phyloP scores from a whole-genome alignment of 2,329 filamentous ascomycete species.

The Onygenales sp. region DNA sequence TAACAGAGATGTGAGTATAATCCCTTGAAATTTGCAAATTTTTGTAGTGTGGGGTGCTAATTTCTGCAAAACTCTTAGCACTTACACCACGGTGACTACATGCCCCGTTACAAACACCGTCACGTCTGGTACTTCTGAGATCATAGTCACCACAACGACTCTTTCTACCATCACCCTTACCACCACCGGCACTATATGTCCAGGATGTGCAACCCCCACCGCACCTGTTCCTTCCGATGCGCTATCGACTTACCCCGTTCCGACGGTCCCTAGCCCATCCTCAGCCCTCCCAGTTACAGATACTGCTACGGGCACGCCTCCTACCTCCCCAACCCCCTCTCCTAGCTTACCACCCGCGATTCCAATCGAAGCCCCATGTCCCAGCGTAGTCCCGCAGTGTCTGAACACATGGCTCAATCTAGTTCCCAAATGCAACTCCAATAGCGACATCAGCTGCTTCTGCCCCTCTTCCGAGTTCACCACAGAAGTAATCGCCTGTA shows the following conservation, averaged over 20 bases:
- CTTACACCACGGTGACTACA: conserved; percentile 18
- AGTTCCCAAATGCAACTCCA: conserved; percentile 63
- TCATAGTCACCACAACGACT: conserved; percentile 46
- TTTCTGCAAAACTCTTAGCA: neutral
- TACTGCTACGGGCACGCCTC: neutral
- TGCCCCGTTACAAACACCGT: conserved; percentile 22
- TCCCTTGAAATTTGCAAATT: neutral
- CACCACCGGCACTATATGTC: conserved; percentile 19
- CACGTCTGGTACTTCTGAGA: conserved; percentile 40
- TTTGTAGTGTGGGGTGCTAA: neutral
- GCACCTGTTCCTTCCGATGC: conserved; percentile 14
- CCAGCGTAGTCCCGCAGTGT: conserved; percentile 71
- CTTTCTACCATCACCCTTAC: conserved; percentile 40
- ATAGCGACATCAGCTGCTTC: conserved; percentile 77
- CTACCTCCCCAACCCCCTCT: neutral
- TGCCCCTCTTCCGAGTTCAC: conserved; percentile 72
- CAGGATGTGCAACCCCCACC: conserved; percentile 4
- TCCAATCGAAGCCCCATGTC: conserved; percentile 35
- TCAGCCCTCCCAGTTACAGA: neutral
- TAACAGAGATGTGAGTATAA: conserved; percentile 7
- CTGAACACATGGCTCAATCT: conserved; percentile 80
- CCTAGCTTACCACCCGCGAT: neutral
- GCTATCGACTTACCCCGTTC: conserved; percentile 20
- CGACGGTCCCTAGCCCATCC: conserved; percentile 2
- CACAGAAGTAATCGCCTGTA: conserved; percentile 68